Conservation (phyloP, 73 alveolate genomes). For the Blepharisma stoltei region DNA sequence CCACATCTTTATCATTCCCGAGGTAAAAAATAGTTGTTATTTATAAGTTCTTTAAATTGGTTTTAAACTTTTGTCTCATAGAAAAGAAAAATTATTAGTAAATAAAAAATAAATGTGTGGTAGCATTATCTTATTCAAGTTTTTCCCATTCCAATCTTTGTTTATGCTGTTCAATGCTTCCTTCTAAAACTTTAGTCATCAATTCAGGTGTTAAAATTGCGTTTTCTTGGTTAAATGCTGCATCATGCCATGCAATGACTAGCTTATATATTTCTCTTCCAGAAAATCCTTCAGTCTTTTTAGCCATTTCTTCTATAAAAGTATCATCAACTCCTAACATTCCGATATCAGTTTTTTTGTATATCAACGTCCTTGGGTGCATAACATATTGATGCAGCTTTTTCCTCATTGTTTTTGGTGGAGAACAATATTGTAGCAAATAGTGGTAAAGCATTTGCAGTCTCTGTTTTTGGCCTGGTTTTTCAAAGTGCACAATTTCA, state of each 20-base stretch:
- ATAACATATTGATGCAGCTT: conserved; percentile 35
- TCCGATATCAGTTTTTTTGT: conserved; percentile 56
- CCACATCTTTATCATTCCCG: too few species aligned
- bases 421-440: conserved; percentile 55
- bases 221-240: conserved; percentile 63
- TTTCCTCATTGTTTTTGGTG: conserved; percentile 40
- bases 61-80: too few species aligned
- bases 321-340: conserved; percentile 61
- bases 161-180: conserved; percentile 48
- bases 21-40: too few species aligned
- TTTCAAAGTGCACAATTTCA: conserved; percentile 67
- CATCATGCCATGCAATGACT: conserved; percentile 85
- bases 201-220: conserved; percentile 61
- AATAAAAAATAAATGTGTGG: too few species aligned
- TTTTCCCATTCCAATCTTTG: conserved; percentile 57
- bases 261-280: conserved; percentile 86
- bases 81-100: too few species aligned
- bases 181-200: conserved; percentile 39
- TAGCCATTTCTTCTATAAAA: conserved; percentile 56
- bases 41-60: too few species aligned
- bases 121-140: conserved; percentile 18
- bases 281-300: conserved; percentile 80
- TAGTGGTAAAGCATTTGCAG: conserved; percentile 60
- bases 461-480: conserved; percentile 55
- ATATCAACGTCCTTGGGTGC: conserved; percentile 45